phyloP scores from a whole-genome alignment of 768 basidiomycete genomes.

The Pleurotus giganteus region DNA sequence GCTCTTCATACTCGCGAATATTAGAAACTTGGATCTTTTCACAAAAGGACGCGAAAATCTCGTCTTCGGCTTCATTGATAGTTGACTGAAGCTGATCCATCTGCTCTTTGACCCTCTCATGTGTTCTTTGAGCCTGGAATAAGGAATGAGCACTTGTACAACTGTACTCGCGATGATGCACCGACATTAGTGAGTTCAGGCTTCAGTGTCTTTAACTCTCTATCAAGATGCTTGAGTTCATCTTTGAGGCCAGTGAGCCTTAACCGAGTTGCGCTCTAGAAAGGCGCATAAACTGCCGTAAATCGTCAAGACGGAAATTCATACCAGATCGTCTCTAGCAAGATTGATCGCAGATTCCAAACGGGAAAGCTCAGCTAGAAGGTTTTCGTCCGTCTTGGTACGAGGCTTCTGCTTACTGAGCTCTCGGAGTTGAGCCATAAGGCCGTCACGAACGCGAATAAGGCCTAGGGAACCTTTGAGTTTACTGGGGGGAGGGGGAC shows the following conservation, averaged over 20 bases:
- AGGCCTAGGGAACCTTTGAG: slow-evolving; percentile 28
- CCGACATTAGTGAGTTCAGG: slow-evolving; percentile 74
- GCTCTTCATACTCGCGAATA: slow-evolving; percentile 93
- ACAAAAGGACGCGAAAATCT: slow-evolving; percentile 78
- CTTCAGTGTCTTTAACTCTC: slow-evolving; percentile 60
- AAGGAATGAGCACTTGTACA: not conserved
- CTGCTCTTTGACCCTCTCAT: slow-evolving; percentile 49
- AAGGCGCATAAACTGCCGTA: slow-evolving; percentile 4
- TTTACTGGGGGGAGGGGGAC: not conserved
- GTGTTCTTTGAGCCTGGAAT: slow-evolving; percentile 50
- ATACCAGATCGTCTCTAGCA: slow-evolving; percentile 80
- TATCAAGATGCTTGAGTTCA: slow-evolving; percentile 79
- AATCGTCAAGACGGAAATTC: slow-evolving; percentile 18
- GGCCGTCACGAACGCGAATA: slow-evolving; percentile 61
- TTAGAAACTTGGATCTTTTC: slow-evolving; percentile 69
- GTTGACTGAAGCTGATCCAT: slow-evolving; percentile 52
- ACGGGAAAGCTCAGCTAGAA: slow-evolving; percentile 73
- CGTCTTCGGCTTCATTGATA: slow-evolving; percentile 79
- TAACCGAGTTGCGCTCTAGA: slow-evolving; percentile 70
- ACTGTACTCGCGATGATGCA: not conserved
- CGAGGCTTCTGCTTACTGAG: slow-evolving; percentile 82
- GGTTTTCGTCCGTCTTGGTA: slow-evolving; percentile 78
- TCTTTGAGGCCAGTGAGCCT: slow-evolving; percentile 77
- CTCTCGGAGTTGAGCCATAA: slow-evolving; percentile 76
- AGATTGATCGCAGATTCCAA: slow-evolving; percentile 77